A percentile compares a stretch with the other conserved stretches of the same genome.
Conservation (phyloP, 1,139 yeast genomes). For the Nakaseomyces sp. region DNA sequence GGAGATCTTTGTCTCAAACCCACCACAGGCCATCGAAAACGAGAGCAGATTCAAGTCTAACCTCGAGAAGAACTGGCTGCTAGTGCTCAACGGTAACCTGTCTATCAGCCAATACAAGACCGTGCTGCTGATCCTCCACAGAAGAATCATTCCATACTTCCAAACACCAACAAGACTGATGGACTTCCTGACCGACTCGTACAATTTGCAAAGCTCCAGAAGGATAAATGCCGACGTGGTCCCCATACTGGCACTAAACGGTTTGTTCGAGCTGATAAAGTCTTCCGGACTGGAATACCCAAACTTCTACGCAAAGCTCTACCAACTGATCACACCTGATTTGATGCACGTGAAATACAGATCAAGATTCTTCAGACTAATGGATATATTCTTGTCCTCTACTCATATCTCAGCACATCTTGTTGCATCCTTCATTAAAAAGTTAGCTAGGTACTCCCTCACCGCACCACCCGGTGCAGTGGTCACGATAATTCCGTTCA, state of each 20-base stretch:
- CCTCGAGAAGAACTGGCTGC: conserved; percentile 63
- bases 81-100: conserved; percentile 42
- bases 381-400: conserved; percentile 78
- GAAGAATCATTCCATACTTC: conserved; percentile 74
- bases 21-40: conserved; percentile 51
- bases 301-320: conserved; percentile 74
- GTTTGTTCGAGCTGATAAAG: conserved; percentile 79
- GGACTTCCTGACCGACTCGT: conserved; percentile 91
- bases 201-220: conserved; percentile 34
- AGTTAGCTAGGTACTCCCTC: conserved; percentile 63
- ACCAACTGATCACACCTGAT: conserved; percentile 67
- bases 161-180: conserved; percentile 72
- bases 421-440: conserved; percentile 84
- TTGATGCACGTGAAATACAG: conserved; percentile 71
- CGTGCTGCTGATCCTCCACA: conserved; percentile 63
- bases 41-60: conserved; percentile 50
- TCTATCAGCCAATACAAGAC: conserved; percentile 54
- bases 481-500: conserved; percentile 80
- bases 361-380: conserved; percentile 77
- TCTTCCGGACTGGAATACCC: conserved; percentile 85
- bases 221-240: conserved; percentile 53
- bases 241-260: conserved; percentile 77
- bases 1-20: conserved; percentile 36
- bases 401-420: conserved; percentile 79
- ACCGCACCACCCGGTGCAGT: conserved; percentile 87